Evolutionary conservation across 1,139 yeast genomes (phyloP).

Genomic region (Geotrichum carabidarum): DNA sequence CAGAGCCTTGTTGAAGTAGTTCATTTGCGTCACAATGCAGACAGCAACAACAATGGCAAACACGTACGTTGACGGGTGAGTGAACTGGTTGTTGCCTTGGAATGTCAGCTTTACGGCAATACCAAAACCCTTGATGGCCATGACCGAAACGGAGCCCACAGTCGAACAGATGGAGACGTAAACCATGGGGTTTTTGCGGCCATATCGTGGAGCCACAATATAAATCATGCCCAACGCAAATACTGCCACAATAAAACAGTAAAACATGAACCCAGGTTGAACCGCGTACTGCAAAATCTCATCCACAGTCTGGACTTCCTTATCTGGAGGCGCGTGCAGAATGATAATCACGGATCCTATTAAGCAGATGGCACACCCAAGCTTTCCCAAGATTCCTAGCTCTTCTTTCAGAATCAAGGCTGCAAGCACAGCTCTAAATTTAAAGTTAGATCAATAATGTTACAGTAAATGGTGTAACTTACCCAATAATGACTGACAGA

Average conservation of each 20-base stretch:
- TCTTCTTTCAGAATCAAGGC: conserved; percentile 81
- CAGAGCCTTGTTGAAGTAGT: conserved; percentile 85
- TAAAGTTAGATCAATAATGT: conserved; percentile 15
- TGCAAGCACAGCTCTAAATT: conserved; percentile 62
- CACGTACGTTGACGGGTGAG: conserved; percentile 76
- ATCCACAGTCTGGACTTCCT: conserved; percentile 81
- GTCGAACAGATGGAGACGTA: conserved; percentile 85
- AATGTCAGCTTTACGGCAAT: conserved; percentile 83
- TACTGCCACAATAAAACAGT: conserved; percentile 54
- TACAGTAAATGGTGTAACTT: not conserved
- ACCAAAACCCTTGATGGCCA: conserved; percentile 91
- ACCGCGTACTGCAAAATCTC: conserved; percentile 78
- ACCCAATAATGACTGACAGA: conserved; percentile 71
- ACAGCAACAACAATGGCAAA: conserved; percentile 73
- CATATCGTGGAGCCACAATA: conserved; percentile 75
- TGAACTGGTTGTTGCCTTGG: conserved; percentile 84
- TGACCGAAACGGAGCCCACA: conserved; percentile 87
- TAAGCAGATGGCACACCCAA: conserved; percentile 90
- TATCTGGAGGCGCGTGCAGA: conserved; percentile 89
- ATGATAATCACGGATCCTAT: conserved; percentile 88
- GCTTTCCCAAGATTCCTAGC: conserved; percentile 80
- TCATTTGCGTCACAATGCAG: conserved; percentile 88
- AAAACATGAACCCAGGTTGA: conserved; percentile 72
- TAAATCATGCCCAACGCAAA: conserved; percentile 78
- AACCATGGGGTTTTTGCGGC: conserved; percentile 80